phyloP scores from a whole-genome alignment of 805 yeast species.

The Candida railenensis region DNA sequence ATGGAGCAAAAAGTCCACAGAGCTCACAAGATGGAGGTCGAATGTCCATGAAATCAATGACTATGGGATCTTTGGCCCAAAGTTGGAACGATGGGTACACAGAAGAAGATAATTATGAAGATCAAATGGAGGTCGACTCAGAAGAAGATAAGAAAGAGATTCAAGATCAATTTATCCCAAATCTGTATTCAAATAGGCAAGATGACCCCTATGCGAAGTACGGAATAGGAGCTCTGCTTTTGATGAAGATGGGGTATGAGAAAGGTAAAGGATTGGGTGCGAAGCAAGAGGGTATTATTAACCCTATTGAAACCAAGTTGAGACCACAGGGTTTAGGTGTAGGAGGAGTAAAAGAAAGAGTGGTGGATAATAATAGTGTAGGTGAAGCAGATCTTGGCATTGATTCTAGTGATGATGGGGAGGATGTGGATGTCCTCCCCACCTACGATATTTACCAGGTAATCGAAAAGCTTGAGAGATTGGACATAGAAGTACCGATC shows the following conservation, averaged over 20 bases:
- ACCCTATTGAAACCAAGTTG: constrained; percentile 72
- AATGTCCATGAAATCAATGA: not conserved
- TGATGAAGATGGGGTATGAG: constrained; percentile 84
- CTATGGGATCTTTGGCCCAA: not conserved
- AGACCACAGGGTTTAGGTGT: constrained; percentile 73
- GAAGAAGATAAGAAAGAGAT: not conserved
- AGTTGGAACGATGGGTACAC: constrained; percentile 7
- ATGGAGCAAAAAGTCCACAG: not conserved
- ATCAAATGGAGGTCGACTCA: constrained; percentile 19
- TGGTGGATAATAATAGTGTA: constrained; percentile 7
- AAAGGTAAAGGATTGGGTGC: constrained; percentile 86
- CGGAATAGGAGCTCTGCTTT: constrained; percentile 81
- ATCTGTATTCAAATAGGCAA: not conserved
- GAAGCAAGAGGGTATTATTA: constrained; percentile 66
- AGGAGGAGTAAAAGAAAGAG: constrained; percentile 55
- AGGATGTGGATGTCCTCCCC: constrained; percentile 2
- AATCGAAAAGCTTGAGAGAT: constrained; percentile 34
- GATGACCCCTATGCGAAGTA: constrained; percentile 31
- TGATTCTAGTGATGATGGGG: constrained; percentile 22
- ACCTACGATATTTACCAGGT: constrained; percentile 28
- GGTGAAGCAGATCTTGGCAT: constrained; percentile 11
- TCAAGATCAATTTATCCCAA: not conserved
- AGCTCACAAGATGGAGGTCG: not conserved
- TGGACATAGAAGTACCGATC: constrained; percentile 35
- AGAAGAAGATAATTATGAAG: constrained; percentile 48